Evolutionary conservation across 1,139 yeast species (phyloP), one percentile per base, ranked within the genome.

Genomic region (Yamadazyma blattariae): DNA sequence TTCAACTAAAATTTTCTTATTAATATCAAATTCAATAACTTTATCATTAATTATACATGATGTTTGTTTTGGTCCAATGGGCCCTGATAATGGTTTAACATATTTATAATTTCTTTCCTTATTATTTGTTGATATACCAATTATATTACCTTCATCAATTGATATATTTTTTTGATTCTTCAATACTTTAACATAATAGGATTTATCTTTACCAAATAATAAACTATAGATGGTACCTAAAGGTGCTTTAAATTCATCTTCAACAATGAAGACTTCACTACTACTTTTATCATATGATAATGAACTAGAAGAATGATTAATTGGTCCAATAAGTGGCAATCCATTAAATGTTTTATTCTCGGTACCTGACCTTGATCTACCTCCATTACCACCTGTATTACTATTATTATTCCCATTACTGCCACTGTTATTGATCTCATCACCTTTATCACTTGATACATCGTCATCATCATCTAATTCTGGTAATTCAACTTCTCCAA

Each of bases 51-150:
- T 79, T 12, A 73, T 54, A 64, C 98, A 94, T 47, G 74, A 77
- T 3, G 98, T 90, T 54, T 90, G 96, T 52, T 90, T 92, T 6
- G 98, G 98, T 0, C 98, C 98, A 39, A 94, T 79, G 0, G 96
- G 78, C 1, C 83, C 90, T 39, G 71, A 68, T 41, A 94, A 67
- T 3, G 96, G 97, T 56, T 90, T 90, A 31, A 69, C 72, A 56
- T 90, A 94, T 5, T 74, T 70, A 54, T 82, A 90, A 28, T 70
- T 66, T 42, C 99, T 74, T 33, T 59, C 61, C 30, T 59, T 62
- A 7, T 50, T 51, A 6, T 48, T 44, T 5, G 5, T 17, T 7
- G 53, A 46, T 20, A 71, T 42, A 7, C 70, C 69, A 1, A 80
- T 71, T 35, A 89, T 71, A 2, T 70, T 58, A 4, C 50, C 49